Evolutionary conservation across 148 eudicot species (phyloP).

Genomic region (Amaranthus cruentus): DNA sequence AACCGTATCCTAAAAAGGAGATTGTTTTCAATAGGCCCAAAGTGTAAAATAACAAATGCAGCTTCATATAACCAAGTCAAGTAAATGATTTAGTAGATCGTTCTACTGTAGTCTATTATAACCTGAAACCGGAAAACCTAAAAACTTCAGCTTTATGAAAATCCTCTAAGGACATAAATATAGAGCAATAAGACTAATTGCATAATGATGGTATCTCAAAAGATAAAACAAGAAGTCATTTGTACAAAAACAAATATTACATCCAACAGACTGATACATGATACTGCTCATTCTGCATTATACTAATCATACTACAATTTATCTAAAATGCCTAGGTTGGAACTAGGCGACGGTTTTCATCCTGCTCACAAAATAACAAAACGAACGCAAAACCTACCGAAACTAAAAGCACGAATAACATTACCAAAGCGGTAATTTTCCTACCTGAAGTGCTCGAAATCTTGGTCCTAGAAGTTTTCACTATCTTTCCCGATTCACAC

Average conservation of each 20-base stretch:
- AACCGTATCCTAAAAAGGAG: too few relatives aligned
- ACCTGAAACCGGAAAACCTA: not conserved
- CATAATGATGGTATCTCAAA: not conserved
- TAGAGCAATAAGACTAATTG: not conserved
- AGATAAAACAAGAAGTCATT: not conserved
- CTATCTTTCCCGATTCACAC: constrained; percentile 22
- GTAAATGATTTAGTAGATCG: too few relatives aligned
- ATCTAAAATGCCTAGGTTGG: constrained; percentile 53
- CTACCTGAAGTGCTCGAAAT: not conserved
- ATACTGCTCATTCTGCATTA: constrained; percentile 10
- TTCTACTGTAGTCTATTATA: too few relatives aligned
- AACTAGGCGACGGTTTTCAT: constrained; percentile 41
- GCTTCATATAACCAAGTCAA: too few relatives aligned
- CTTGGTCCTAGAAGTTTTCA: constrained; percentile 12
- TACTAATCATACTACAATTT: constrained; percentile 11
- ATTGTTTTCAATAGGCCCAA: too few relatives aligned
- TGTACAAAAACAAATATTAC: constrained; percentile 12
- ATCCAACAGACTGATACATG: not conserved
- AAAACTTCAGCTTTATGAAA: not conserved
- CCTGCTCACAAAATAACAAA: constrained; percentile 34
- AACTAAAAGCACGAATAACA: constrained; percentile 28
- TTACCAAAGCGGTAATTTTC: constrained; percentile 28
- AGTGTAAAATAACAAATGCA: too few relatives aligned
- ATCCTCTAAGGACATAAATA: not conserved
- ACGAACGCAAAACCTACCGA: constrained; percentile 38